A percentile compares a stretch with the other conserved stretches of the same genome.
Conservation (phyloP, 371 early-diverging fungal genomes). For the Lichtheimia ramosa region DNA sequence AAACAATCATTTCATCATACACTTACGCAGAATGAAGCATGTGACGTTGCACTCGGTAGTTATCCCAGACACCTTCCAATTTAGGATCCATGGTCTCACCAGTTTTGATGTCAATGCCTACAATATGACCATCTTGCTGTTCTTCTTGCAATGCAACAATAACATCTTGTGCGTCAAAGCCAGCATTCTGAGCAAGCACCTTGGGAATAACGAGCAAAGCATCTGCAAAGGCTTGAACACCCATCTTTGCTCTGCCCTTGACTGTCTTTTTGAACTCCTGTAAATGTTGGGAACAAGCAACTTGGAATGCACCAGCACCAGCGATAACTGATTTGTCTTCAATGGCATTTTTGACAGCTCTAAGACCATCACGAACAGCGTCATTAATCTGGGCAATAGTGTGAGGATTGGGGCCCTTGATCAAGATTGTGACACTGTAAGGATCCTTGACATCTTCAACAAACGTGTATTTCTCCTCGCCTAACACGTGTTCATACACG, state of each 20-base stretch:
- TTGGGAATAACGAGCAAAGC: conserved; percentile 96
- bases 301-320: conserved; percentile 98
- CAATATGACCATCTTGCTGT: conserved; percentile 84
- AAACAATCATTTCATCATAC: neutral
- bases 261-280: conserved; percentile 85
- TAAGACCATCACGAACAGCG: conserved; percentile 98
- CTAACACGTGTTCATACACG: conserved; percentile 96
- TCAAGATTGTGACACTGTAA: conserved; percentile 93
- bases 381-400: conserved; percentile 96
- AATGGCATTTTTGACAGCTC: conserved; percentile 96
- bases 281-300: conserved; percentile 83
- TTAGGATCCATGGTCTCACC: conserved; percentile 95
- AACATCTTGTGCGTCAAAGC: conserved; percentile 97
- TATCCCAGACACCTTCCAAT: conserved; percentile 96
- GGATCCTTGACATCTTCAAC: conserved; percentile 97
- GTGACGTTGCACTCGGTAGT: conserved; percentile 95
- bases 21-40: conserved; percentile 88
- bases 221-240: conserved; percentile 96
- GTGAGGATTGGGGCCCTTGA: conserved; percentile 97
- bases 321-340: conserved; percentile 92
- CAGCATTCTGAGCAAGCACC: conserved; percentile 94
- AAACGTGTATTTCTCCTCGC: conserved; percentile 99
- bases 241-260: conserved; percentile 95
- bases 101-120: conserved; percentile 93
- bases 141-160: conserved; percentile 94